A percentile compares a stretch with the other conserved stretches of the same genome.
Evolutionary conservation across 2,329 filamentous ascomycete genomes (phyloP).

Genomic region (Leptographium radiaticola): DNA sequence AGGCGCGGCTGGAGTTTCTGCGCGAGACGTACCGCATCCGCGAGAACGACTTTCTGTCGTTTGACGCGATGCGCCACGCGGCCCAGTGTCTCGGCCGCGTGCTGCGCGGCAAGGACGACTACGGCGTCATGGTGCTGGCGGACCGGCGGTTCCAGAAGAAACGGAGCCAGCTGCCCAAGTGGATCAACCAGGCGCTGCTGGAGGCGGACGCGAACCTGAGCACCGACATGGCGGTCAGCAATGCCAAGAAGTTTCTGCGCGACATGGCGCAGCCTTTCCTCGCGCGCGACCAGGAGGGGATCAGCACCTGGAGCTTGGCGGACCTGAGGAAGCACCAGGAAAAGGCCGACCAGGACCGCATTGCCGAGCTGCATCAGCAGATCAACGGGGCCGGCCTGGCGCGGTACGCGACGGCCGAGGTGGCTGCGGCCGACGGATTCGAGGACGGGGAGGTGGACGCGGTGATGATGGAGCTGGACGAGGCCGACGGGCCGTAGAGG

Average conservation of each 20-base stretch:
- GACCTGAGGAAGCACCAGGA: constrained; percentile 8
- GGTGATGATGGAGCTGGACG: constrained; percentile 1
- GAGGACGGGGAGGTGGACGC: neutral
- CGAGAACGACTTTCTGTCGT: constrained; percentile 95
- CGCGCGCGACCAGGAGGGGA: constrained; percentile 72
- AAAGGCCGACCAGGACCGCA: neutral
- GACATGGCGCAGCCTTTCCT: constrained; percentile 88
- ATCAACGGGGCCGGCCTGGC: constrained; percentile 1
- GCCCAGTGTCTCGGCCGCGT: constrained; percentile 94
- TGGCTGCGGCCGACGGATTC: neutral
- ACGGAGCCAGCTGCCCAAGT: constrained; percentile 79
- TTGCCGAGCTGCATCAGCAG: neutral
- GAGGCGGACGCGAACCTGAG: constrained; percentile 82
- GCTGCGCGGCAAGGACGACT: constrained; percentile 91
- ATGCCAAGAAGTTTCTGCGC: constrained; percentile 76
- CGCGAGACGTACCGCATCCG: constrained; percentile 93
- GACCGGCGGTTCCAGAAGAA: constrained; percentile 92
- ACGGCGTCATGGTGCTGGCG: constrained; percentile 98
- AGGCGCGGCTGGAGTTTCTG: constrained; percentile 90
- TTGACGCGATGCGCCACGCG: constrained; percentile 98
- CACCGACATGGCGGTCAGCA: constrained; percentile 87
- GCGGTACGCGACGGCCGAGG: neutral
- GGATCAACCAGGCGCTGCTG: constrained; percentile 81
- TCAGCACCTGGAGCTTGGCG: constrained; percentile 78
- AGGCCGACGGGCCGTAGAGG: neutral